A percentile compares a stretch with the other conserved stretches of the same genome.
These are phyloP conservation scores for Fusarium dimerum DNA, from an alignment of 2,329 filamentous ascomycete species.

Conservation along the genomic window DNA sequence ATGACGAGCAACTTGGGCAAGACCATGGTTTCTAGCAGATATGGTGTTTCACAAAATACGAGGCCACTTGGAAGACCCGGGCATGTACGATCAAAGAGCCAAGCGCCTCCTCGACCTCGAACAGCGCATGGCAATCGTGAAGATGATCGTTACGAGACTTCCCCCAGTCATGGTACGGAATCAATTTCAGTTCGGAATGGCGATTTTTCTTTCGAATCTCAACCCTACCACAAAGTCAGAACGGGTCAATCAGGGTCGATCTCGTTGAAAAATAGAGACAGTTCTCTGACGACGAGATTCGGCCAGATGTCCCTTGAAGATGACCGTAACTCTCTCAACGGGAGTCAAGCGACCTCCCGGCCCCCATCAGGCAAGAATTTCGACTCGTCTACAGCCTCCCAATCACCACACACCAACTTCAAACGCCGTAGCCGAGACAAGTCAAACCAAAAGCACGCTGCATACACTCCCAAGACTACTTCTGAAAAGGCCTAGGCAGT, in stretches of 20 bases:
- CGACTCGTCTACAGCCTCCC: constrained; percentile 24
- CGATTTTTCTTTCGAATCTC: constrained; percentile 13
- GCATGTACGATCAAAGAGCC: constrained; percentile 45
- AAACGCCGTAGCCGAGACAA: constrained; percentile 29
- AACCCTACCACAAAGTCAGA: constrained; percentile 29
- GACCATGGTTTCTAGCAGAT: constrained; percentile 58
- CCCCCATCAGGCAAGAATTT: constrained; percentile 21
- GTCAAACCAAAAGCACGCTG: constrained; percentile 11
- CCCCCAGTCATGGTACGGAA: constrained; percentile 39
- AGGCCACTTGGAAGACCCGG: constrained; percentile 49
- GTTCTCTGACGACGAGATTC: constrained; percentile 43
- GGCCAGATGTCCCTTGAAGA: constrained; percentile 42
- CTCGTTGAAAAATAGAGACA: constrained; percentile 41
- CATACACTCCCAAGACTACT: constrained; percentile 13
- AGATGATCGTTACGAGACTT: constrained; percentile 39
- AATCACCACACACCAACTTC: constrained; percentile 30
- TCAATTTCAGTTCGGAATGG: constrained; percentile 11
- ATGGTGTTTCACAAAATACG: constrained; percentile 52
- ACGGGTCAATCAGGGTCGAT: constrained; percentile 29
- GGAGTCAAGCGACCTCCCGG: constrained; percentile 51
- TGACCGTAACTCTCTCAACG: constrained; percentile 22
- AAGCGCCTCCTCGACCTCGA: constrained; percentile 36
- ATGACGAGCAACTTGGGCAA: constrained; percentile 53
- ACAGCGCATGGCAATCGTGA: constrained; percentile 44
- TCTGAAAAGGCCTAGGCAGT: constrained; percentile 34